Percentiles rank a stretch among this genome's conserved stretches.
These are phyloP conservation scores for Corymbia citriodora DNA, from an alignment of 441 rosid genomes.

Conservation along the genomic window DNA sequence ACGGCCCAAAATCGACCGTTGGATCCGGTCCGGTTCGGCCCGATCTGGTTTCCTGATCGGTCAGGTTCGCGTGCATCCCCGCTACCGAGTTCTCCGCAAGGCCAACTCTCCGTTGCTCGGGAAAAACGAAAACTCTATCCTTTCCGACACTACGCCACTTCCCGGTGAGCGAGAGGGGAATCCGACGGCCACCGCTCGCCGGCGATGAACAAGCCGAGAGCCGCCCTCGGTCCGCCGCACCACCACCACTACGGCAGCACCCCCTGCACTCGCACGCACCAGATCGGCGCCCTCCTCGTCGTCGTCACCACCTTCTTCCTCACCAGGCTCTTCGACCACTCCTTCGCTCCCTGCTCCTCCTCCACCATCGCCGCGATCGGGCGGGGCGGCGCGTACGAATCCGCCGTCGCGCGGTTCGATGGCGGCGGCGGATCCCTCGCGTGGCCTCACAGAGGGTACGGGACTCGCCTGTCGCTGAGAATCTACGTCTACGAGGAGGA, in stretches of 20 bases:
- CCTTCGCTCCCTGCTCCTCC: slow-evolving; percentile 31
- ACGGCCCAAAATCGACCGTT: no score
- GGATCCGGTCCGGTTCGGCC: no score
- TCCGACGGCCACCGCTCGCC: neutral
- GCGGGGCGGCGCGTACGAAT: neutral
- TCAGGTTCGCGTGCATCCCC: neutral
- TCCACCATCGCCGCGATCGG: neutral
- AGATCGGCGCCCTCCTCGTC: slow-evolving; percentile 76
- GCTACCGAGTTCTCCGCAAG: neutral
- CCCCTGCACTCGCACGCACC: slow-evolving; percentile 81
- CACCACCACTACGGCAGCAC: slow-evolving; percentile 25
- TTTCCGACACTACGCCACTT: neutral
- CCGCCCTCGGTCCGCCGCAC: slow-evolving; percentile 24
- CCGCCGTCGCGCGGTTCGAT: neutral
- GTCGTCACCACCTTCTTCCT: slow-evolving; percentile 70
- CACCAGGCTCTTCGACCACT: slow-evolving; percentile 68
- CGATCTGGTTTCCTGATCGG: neutral
- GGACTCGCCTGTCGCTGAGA: slow-evolving; percentile 55
- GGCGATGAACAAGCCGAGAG: slow-evolving; percentile 36
- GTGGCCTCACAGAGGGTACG: slow-evolving; percentile 78
- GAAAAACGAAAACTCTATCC: neutral
- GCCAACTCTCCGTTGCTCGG: neutral
- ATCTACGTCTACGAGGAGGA: slow-evolving; percentile 81
- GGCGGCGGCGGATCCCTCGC: slow-evolving; percentile 26
- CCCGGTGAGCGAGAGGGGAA: neutral